Evolutionary conservation across 495 filamentous ascomycete species (phyloP).

Genomic region (Penicillium soppii): DNA sequence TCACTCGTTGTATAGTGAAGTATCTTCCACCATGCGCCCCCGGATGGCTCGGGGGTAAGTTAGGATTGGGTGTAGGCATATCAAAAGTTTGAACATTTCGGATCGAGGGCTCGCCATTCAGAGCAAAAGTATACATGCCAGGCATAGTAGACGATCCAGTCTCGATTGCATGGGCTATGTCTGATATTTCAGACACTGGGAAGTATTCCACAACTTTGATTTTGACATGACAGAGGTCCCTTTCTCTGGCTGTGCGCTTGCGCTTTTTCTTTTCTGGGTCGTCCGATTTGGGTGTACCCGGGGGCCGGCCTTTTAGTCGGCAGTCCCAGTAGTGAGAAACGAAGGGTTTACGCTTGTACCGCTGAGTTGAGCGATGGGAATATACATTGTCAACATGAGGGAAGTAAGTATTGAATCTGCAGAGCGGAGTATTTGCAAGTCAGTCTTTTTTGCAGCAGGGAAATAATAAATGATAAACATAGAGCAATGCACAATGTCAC

Average conservation of each 20-base stretch:
- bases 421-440: conserved; percentile 2
- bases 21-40: conserved; percentile 54
- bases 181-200: conserved; percentile 46
- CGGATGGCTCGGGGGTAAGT: conserved; percentile 40
- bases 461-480: too few species aligned
- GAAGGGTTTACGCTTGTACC: conserved; percentile 80
- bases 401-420: conserved; percentile 83
- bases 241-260: conserved; percentile 72
- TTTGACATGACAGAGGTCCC: conserved; percentile 86
- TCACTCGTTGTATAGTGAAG: conserved; percentile 74
- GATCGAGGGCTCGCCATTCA: not conserved
- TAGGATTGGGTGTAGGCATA: conserved; percentile 36
- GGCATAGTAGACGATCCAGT: conserved; percentile 26
- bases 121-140: conserved; percentile 25
- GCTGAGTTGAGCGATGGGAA: conserved; percentile 84
- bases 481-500: conserved; percentile 18
- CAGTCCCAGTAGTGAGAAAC: conserved; percentile 91
- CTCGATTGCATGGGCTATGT: conserved; percentile 14
- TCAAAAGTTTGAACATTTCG: conserved; percentile 35
- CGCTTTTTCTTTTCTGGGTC: conserved; percentile 89
- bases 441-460: too few species aligned
- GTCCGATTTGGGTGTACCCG: conserved; percentile 79
- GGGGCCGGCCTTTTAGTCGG: conserved; percentile 79
- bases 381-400: conserved; percentile 91
- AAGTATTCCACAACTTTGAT: conserved; percentile 89